Conservation (phyloP, 2,329 filamentous ascomycete species). For the Clarireedia monteithiana region DNA sequence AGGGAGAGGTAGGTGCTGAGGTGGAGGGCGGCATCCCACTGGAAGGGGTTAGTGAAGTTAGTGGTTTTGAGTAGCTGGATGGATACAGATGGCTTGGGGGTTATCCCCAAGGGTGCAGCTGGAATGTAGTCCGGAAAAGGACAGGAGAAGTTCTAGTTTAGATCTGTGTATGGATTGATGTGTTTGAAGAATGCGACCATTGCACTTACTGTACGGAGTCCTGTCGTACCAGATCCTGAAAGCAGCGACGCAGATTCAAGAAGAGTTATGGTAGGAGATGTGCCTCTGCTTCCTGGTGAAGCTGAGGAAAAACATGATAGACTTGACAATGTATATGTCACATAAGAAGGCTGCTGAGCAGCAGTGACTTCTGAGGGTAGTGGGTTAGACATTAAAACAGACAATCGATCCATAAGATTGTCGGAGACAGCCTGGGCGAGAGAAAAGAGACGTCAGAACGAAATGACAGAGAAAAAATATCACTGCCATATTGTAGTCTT, state of each 20-base stretch:
- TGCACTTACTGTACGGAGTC: conserved; percentile 49
- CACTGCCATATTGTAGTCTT: no score
- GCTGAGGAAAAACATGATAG: neutral
- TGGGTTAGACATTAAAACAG: conserved; percentile 54
- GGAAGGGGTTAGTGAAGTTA: neutral
- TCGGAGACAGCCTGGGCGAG: conserved; percentile 69
- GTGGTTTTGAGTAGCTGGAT: neutral
- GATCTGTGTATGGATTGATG: no score
- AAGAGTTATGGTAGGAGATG: conserved; percentile 44
- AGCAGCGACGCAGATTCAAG: conserved; percentile 64
- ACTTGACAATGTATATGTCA: conserved; percentile 53
- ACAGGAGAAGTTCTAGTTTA: neutral
- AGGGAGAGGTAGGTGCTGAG: conserved; percentile 59
- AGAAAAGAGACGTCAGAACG: conserved; percentile 20
- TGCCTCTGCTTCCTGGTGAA: neutral
- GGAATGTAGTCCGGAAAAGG: neutral
- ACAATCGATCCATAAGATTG: conserved; percentile 63
- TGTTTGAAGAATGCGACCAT: no score
- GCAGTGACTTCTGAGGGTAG: conserved; percentile 56
- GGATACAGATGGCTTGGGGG: neutral
- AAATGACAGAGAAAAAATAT: no score
- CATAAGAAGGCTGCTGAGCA: conserved; percentile 65
- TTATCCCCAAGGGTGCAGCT: no score
- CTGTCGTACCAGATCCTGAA: conserved; percentile 64
- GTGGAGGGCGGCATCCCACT: conserved; percentile 71